Evolutionary conservation across 192 early-diverging fungal species (phyloP), one percentile per base, ranked within the genome.

Genomic region (Dissophora globulifera): DNA sequence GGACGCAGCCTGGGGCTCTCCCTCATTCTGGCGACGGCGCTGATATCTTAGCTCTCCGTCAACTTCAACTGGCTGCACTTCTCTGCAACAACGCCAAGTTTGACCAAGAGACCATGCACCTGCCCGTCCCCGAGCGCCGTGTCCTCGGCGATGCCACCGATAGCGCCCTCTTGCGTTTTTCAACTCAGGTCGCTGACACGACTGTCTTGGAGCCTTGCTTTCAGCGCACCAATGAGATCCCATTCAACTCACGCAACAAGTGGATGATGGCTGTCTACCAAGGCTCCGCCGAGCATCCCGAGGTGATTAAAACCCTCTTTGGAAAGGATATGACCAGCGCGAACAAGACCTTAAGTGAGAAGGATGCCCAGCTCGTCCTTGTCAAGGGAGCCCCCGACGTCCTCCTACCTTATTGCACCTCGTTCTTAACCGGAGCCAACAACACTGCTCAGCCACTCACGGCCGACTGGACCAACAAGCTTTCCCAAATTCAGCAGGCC

Each of bases 81-180:
- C 82, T 92, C 43, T 94, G 93, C 74, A 92, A 91, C 70, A 84
- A 72, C 42, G 90, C 95, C 29, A 51, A 50, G 9, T 93, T 94
- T 52, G 89, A 92, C 22, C 60, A 65, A 11, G 74, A 76, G 15
- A 72, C 86, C 3, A 42, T 79, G 17, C 30, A 80, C 7, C 45
- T 86, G 56, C 85, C 92, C 30, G 58, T 88, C 19, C 23, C 65
- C 22, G 86, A 93, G 50, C 88, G 93, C 40, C 69, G 35, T 15
- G 79, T 90, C 47, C 78, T 81, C 31, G 96, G 96, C 29, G 95
- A 98, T 81, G 89, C 94, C 17, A 98, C 96, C 8, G 96, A 98
- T 71, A 83, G 83, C 50, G 95, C 94, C 17, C 79, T 98, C 4
- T 80, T 98, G 32, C 82, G 90, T 9, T 93, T 93, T 68, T 81